Evolutionary conservation across 257 asterid genomes (phyloP).

Genomic region (Solanum sejunctum): DNA sequence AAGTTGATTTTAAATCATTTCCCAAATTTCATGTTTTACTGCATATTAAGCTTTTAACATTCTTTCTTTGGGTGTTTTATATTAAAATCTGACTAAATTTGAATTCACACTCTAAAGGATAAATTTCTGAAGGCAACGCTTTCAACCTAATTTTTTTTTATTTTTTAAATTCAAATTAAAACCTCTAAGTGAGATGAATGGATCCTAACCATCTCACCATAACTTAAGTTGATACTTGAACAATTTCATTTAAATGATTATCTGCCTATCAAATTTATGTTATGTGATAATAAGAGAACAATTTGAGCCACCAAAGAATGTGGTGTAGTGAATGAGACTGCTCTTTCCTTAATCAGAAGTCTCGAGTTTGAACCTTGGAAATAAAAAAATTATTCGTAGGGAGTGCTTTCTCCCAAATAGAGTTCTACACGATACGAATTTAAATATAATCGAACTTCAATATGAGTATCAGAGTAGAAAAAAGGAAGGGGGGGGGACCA

Average conservation of each 20-base stretch:
- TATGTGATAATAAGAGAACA: background rate
- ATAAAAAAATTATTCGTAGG: no score
- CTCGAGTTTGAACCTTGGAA: no score
- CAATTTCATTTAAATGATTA: background rate
- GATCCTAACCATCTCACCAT: background rate
- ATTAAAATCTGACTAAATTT: background rate
- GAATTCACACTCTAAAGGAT: accelerated
- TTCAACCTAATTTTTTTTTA: background rate
- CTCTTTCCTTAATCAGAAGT: no score
- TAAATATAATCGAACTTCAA: no score
- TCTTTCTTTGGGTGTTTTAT: background rate
- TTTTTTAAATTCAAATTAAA: accelerated
- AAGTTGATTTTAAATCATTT: no score
- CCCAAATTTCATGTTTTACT: no score
- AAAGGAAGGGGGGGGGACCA: background rate
- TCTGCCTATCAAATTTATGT: background rate
- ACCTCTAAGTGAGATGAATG: accelerated
- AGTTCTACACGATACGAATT: no score
- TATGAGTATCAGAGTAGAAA: no score
- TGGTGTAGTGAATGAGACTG: no score
- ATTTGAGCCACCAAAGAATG: background rate
- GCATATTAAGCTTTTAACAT: no score
- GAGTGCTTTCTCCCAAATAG: no score
- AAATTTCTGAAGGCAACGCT: background rate
- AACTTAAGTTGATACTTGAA: accelerated